These are phyloP conservation scores for Abrus pulchellus DNA, from an alignment of 306 rosid species.

Conservation along the genomic window DNA sequence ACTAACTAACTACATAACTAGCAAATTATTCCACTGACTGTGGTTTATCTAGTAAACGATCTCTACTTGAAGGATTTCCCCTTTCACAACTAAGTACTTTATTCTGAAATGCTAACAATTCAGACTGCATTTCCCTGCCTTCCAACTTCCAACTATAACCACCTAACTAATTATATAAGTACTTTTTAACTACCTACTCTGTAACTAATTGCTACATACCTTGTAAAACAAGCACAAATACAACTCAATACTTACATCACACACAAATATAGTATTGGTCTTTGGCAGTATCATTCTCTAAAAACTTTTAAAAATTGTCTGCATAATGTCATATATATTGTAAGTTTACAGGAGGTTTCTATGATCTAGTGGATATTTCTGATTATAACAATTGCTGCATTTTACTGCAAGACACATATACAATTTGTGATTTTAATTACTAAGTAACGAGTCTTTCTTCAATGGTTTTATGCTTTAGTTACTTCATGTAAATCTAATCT, in stretches of 20 bases:
- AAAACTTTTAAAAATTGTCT: not conserved
- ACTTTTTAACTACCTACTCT: no score
- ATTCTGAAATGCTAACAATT: no score
- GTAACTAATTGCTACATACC: no score
- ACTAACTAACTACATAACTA: no score
- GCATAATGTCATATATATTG: not conserved
- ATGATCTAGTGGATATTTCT: not conserved
- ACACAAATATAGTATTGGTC: not conserved
- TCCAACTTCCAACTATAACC: no score
- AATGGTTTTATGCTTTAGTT: constrained; percentile 2
- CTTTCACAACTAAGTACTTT: no score
- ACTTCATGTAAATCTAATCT: constrained; percentile 14
- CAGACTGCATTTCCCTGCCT: no score
- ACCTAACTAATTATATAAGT: no score
- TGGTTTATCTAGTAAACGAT: no score
- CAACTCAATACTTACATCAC: not conserved
- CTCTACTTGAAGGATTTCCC: no score
- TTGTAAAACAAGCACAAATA: not conserved
- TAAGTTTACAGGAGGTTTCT: not conserved
- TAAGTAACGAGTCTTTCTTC: not conserved
- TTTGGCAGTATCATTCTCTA: not conserved
- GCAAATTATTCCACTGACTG: no score
- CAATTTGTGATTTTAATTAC: constrained; percentile 15
- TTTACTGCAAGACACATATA: not conserved
- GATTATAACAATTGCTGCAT: not conserved